Percentiles rank a stretch among this genome's conserved stretches.
phyloP scores from a whole-genome alignment of 2,329 filamentous ascomycete genomes.

The Xylaria sp. region DNA sequence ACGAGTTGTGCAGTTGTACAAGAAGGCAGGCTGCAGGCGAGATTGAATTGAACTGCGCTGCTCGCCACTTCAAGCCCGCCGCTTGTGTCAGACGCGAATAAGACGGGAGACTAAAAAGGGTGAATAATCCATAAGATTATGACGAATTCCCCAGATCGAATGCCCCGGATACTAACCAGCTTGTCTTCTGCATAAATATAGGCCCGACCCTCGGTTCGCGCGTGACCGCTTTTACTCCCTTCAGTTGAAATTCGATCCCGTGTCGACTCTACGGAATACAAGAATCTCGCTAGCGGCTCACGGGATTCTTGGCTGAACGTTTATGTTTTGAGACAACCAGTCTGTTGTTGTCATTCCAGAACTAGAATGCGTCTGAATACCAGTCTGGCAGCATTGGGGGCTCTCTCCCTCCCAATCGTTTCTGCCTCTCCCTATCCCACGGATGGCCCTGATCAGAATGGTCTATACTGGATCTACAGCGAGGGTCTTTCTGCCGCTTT shows the following conservation, averaged over 20 bases:
- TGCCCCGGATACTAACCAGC: not conserved
- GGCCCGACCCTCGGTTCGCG: not conserved
- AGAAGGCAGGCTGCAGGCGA: not conserved
- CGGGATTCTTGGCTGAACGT: not conserved
- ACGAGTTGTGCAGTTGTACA: not conserved
- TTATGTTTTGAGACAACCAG: not conserved
- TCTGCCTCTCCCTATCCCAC: constrained; percentile 27
- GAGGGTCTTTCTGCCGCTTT: constrained; percentile 63
- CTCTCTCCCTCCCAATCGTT: constrained; percentile 31
- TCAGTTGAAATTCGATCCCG: not conserved
- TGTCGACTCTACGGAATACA: not conserved
- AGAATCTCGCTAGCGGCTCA: not conserved
- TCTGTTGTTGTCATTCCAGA: not conserved
- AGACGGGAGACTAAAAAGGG: constrained; percentile 13
- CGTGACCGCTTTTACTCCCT: not conserved
- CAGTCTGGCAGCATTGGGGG: constrained; percentile 28
- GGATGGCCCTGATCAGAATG: constrained; percentile 48
- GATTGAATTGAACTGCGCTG: constrained; percentile 8
- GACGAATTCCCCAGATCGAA: constrained; percentile 22
- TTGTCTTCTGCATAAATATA: not conserved
- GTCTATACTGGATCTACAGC: constrained; percentile 68
- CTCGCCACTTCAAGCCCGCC: not conserved
- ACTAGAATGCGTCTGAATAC: constrained; percentile 28
- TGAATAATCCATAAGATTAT: constrained; percentile 16
- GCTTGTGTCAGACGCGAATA: constrained; percentile 14